Evolutionary conservation across 345 rosid species (phyloP), one percentile per base, ranked within the genome.

Genomic region (Balakata baccata): DNA sequence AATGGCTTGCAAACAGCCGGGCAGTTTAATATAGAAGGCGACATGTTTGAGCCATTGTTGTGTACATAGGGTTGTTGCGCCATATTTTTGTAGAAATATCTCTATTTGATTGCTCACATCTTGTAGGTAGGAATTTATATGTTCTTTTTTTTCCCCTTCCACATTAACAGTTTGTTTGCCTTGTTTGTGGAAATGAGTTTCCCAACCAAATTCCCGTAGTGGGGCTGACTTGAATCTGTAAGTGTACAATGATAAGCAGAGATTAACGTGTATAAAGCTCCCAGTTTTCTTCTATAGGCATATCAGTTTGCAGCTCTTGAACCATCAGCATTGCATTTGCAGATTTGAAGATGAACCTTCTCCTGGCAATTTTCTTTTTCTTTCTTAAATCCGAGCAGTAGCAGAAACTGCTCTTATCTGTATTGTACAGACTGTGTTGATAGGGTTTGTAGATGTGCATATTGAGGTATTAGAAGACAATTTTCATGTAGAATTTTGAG

Each of bases 61-160:
- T 78, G 81, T 77, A 72, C 60, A 77, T 72, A 77, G 29, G 76
- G 25, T 53, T 50, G 47, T 41, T 51, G 52, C 56, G 60, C 52
- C 64, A 67, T 41, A 69, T 25, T 75, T 65, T 72, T 72, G 73
- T 60, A 72, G 73, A 72, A 72, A 72, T 66, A 59, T 67, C 29
- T 66, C 49, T 71, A 57, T 18, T 66, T 64, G n/a, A 18, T 63
- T 12, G 23, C 43, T 7, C 1, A 14, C 38, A 37, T 22, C 43
- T 47, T 70, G 60, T 65, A 37, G 60, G 63, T 62, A 75, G 78
- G 68, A 20, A 3, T 46, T 14, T 10, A 17, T 34, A 29, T 29
- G 20, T 18, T 59, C 69, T 13, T 5, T 29, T 11, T 9, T 38
- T 22, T 64, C 53, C 25, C 45, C 39, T 22, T 13, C 56, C 50